phyloP scores from a whole-genome alignment of 495 filamentous ascomycete genomes.

The Cairneyella variabilis region DNA sequence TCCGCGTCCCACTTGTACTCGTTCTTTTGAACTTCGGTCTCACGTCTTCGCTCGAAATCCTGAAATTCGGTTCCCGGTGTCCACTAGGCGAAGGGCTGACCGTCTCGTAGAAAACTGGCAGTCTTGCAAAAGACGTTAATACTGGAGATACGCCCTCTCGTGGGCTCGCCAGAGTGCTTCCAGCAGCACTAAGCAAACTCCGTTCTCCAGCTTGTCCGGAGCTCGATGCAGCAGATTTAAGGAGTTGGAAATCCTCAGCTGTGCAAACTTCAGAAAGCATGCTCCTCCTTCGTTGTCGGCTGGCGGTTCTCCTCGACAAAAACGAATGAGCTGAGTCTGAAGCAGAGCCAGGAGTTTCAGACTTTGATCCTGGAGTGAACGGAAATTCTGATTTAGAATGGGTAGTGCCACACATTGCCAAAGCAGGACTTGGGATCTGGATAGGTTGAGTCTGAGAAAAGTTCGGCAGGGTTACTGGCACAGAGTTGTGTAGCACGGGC shows the following conservation, averaged over 20 bases:
- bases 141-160: too few relatives aligned
- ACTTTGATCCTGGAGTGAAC: neutral
- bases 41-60: neutral
- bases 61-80: neutral
- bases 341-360: neutral
- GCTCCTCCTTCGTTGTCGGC: constrained; percentile 16
- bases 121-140: neutral
- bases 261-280: constrained; percentile 26
- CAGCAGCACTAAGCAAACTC: constrained; percentile 7
- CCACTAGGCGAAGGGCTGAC: neutral
- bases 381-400: neutral
- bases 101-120: neutral
- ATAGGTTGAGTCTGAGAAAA: neutral
- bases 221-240: neutral
- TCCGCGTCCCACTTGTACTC: constrained; percentile 23
- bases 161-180: constrained; percentile 12
- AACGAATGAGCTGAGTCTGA: neutral
- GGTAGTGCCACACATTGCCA: neutral
- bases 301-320: constrained; percentile 4
- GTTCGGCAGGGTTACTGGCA: too few relatives aligned
- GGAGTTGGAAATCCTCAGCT: constrained; percentile 9
- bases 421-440: neutral
- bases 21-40: constrained; percentile 10
- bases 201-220: too few relatives aligned
- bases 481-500: too few relatives aligned